phyloP scores from a whole-genome alignment of 1,284 basidiomycete species.

The Cryptococcus sp. region DNA sequence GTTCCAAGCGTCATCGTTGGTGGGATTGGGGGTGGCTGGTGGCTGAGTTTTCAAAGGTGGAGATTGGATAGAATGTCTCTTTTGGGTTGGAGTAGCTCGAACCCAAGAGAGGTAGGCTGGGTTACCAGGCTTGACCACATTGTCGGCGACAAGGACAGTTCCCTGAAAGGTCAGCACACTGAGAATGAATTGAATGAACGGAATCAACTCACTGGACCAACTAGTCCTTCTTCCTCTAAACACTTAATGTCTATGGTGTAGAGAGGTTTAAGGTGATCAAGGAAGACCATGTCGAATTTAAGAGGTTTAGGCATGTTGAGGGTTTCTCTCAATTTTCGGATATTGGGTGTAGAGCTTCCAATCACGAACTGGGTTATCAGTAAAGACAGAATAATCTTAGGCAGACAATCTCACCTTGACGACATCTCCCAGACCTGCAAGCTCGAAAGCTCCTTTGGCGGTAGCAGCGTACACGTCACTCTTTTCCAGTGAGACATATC shows the following conservation, averaged over 20 bases:
- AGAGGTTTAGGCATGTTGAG: conserved; percentile 27
- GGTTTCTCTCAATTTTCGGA: conserved; percentile 25
- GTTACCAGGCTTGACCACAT: conserved; percentile 41
- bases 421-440: conserved; percentile 32
- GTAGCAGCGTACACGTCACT: conserved; percentile 32
- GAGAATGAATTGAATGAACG: neutral
- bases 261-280: conserved; percentile 39
- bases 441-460: conserved; percentile 26
- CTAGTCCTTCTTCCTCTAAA: conserved; percentile 35
- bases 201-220: conserved; percentile 28
- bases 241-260: conserved; percentile 40
- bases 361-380: conserved; percentile 21
- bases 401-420: conserved; percentile 23
- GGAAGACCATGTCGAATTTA: conserved; percentile 39
- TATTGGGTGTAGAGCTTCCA: conserved; percentile 27
- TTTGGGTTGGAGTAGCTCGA: conserved; percentile 26
- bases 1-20: conserved; percentile 22
- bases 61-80: conserved; percentile 14
- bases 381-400: neutral
- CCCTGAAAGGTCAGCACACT: conserved; percentile 14
- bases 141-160: conserved; percentile 36
- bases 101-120: conserved; percentile 39
- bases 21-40: conserved; percentile 23
- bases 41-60: conserved; percentile 20
- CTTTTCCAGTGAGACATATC: conserved; percentile 40